phyloP scores from a whole-genome alignment of 2,329 filamentous ascomycete genomes.

The Monosporascus sp. region DNA sequence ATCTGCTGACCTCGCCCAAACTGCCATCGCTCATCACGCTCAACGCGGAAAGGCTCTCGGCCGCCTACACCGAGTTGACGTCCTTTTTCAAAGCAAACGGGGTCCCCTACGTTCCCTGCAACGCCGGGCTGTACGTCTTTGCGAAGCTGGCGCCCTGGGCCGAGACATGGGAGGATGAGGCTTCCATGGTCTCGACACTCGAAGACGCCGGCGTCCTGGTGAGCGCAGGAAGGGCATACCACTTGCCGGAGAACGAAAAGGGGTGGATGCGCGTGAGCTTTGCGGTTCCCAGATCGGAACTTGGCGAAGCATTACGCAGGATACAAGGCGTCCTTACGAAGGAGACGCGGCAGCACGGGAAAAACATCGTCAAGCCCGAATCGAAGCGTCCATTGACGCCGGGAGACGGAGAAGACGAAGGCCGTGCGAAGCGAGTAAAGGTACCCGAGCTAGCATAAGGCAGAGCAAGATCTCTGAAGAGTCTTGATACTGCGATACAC shows the following conservation, averaged over 20 bases:
- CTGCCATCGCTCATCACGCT: neutral
- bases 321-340: no score
- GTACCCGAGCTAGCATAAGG: no score
- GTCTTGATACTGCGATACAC: no score
- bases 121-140: conserved; percentile 1
- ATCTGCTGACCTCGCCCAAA: conserved; percentile 1
- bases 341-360: no score
- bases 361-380: no score
- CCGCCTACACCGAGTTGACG: conserved; percentile 1
- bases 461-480: no score
- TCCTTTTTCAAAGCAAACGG: neutral
- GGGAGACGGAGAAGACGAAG: no score
- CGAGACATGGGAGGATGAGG: conserved; percentile 3
- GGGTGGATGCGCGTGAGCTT: conserved; percentile 8
- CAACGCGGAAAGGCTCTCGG: conserved; percentile 1
- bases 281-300: neutral
- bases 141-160: neutral
- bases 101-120: conserved; percentile 1
- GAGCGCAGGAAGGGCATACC: conserved; percentile 1
- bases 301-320: neutral
- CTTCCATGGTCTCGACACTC: neutral
- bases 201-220: conserved; percentile 29
- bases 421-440: no score
- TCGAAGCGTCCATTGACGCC: no score
- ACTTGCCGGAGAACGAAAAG: conserved; percentile 4